A percentile compares a stretch with the other conserved stretches of the same genome.
These are phyloP conservation scores for Cinnamomum micranthum DNA, from an alignment of 164 flowering plant genomes.

Conservation along the genomic window DNA sequence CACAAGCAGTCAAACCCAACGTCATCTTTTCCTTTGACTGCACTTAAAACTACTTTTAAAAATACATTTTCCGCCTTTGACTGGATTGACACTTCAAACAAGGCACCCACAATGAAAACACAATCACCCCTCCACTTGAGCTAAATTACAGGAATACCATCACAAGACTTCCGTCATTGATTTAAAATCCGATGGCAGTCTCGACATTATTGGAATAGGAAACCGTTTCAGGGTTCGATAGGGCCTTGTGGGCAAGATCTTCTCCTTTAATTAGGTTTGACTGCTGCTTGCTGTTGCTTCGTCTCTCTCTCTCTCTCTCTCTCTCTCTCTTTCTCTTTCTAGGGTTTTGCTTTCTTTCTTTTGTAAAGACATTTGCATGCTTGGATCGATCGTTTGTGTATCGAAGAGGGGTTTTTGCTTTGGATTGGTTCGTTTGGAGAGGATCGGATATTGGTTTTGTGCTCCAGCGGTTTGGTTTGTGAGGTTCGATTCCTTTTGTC, in stretches of 20 bases:
- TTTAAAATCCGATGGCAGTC: not conserved
- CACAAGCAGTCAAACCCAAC: not conserved
- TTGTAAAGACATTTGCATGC: not conserved
- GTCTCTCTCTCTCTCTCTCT: conserved; percentile 15
- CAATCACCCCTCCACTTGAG: not conserved
- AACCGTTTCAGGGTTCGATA: not conserved
- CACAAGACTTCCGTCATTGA: not conserved
- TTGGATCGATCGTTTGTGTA: not conserved
- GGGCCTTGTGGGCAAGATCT: not conserved
- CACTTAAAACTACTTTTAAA: conserved; percentile 5
- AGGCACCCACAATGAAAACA: conserved; percentile 34
- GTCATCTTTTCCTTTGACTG: conserved; percentile 41
- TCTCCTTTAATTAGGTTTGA: conserved; percentile 44
- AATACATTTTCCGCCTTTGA: conserved; percentile 38
- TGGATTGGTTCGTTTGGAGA: not conserved
- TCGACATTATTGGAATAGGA: not conserved
- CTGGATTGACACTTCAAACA: conserved; percentile 56
- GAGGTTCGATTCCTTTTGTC: too few species aligned
- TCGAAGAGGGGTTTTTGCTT: not conserved
- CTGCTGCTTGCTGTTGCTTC: conserved; percentile 36
- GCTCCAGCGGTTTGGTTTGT: too few species aligned
- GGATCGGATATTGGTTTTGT: not conserved
- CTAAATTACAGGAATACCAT: not conserved
- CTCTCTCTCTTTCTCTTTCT: conserved; percentile 11
- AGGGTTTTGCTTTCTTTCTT: conserved; percentile 11